phyloP scores from a whole-genome alignment of 192 early-diverging fungal species.

The Helicostylum pulchrum region DNA sequence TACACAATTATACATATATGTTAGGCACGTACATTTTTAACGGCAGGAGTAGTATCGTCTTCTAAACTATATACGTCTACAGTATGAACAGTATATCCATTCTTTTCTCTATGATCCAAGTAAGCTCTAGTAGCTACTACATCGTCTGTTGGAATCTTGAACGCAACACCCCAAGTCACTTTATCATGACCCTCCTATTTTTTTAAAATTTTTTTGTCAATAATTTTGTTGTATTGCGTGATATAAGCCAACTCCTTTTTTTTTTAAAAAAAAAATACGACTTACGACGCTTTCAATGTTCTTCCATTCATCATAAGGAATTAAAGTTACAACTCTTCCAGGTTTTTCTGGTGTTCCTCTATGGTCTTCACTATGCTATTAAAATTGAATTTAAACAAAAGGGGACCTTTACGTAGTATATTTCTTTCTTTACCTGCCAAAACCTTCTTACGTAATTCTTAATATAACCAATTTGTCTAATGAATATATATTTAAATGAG shows the following conservation, averaged over 20 bases:
- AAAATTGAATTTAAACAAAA: constrained; percentile 23
- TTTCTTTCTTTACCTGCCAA: constrained; percentile 59
- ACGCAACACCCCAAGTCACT: constrained; percentile 81
- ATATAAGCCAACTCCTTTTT: too few relatives aligned
- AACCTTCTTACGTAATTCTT: constrained; percentile 69
- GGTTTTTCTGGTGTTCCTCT: constrained; percentile 75
- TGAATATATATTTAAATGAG: not conserved
- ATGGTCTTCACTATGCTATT: constrained; percentile 76
- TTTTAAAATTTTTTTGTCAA: too few relatives aligned
- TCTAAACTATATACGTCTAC: constrained; percentile 35
- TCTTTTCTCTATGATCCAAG: constrained; percentile 87
- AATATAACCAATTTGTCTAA: constrained; percentile 59
- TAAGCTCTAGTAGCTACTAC: constrained; percentile 67
- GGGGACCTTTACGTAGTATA: too few relatives aligned
- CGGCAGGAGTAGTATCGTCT: constrained; percentile 33
- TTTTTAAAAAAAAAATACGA: not conserved
- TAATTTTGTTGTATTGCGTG: too few relatives aligned
- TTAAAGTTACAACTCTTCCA: constrained; percentile 84
- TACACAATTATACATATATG: not conserved
- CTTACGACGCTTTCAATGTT: constrained; percentile 47
- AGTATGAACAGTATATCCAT: constrained; percentile 73
- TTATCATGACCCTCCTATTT: constrained; percentile 38
- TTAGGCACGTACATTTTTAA: constrained; percentile 46
- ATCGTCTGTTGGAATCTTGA: constrained; percentile 65
- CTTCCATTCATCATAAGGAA: constrained; percentile 69